Conservation (phyloP, 73 alveolate genomes). For the Paraurostyla sp. region DNA sequence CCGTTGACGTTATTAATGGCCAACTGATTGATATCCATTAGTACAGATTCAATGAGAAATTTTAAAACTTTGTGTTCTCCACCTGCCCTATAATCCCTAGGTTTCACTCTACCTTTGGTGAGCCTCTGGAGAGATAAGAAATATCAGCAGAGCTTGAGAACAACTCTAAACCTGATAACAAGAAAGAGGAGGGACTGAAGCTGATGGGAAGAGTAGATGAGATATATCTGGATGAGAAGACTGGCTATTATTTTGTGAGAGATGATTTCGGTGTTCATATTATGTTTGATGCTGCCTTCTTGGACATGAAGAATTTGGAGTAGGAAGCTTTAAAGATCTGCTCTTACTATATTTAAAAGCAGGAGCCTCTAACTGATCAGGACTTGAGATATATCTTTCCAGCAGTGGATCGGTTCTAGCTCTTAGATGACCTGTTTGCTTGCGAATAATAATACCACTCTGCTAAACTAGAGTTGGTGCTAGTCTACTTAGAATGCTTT, state of each 20-base stretch:
- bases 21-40: conserved; percentile 13
- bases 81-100: conserved; percentile 63
- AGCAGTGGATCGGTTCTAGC: conserved; percentile 84
- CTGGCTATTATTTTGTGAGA: conserved; percentile 64
- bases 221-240: neutral
- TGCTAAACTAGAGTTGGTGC: conserved; percentile 85
- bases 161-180: conserved; percentile 20
- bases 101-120: conserved; percentile 62
- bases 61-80: conserved; percentile 11
- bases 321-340: conserved; percentile 89
- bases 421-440: conserved; percentile 82
- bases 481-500: conserved; percentile 86
- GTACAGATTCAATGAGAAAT: conserved; percentile 15
- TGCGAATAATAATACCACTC: conserved; percentile 78
- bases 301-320: conserved; percentile 85
- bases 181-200: conserved; percentile 62
- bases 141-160: conserved; percentile 51
- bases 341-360: conserved; percentile 82
- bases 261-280: conserved; percentile 85
- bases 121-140: conserved; percentile 57
- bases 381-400: conserved; percentile 80
- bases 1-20: conserved; percentile 33
- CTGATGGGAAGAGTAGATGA: conserved; percentile 63
- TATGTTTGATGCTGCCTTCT: conserved; percentile 81
- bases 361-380: conserved; percentile 81